phyloP scores from a whole-genome alignment of 371 early-diverging fungal species.

The Apophysomyces sp. region DNA sequence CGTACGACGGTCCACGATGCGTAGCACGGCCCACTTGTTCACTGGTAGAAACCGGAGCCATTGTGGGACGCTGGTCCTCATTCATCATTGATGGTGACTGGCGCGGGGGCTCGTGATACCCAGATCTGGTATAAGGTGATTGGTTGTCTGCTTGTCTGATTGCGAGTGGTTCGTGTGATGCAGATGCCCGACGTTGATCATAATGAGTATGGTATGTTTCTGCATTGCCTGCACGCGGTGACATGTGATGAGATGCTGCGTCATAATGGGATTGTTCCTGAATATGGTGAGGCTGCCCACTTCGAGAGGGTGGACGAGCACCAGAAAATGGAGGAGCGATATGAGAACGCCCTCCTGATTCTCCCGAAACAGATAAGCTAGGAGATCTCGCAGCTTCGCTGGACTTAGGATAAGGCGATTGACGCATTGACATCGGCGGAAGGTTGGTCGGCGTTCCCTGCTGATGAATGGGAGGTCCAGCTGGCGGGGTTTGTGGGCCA shows the following conservation, averaged over 20 bases:
- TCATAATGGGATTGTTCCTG: conserved; percentile 9
- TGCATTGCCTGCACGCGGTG: conserved; percentile 13
- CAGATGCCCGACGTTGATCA: conserved; percentile 15
- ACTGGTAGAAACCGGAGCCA: neutral
- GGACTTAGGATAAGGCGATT: conserved; percentile 7
- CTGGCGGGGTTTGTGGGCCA: conserved; percentile 16
- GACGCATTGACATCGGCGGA: conserved; percentile 30
- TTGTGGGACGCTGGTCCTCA: neutral
- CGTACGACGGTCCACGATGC: neutral
- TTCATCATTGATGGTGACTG: neutral
- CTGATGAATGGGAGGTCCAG: conserved; percentile 15
- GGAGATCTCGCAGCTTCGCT: conserved; percentile 17
- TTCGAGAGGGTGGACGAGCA: neutral
- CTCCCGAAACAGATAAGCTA: conserved; percentile 3
- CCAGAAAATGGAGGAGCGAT: neutral
- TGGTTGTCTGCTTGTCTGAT: neutral
- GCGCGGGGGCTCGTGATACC: neutral
- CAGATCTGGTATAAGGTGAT: neutral
- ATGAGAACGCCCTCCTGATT: neutral
- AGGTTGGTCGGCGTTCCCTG: conserved; percentile 13
- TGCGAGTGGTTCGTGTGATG: conserved; percentile 12
- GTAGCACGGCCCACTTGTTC: neutral
- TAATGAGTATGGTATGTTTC: conserved; percentile 18
- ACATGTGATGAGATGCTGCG: conserved; percentile 8
- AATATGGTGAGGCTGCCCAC: neutral